Conservation (phyloP, 441 rosid species). For the Syzygium malaccense region DNA sequence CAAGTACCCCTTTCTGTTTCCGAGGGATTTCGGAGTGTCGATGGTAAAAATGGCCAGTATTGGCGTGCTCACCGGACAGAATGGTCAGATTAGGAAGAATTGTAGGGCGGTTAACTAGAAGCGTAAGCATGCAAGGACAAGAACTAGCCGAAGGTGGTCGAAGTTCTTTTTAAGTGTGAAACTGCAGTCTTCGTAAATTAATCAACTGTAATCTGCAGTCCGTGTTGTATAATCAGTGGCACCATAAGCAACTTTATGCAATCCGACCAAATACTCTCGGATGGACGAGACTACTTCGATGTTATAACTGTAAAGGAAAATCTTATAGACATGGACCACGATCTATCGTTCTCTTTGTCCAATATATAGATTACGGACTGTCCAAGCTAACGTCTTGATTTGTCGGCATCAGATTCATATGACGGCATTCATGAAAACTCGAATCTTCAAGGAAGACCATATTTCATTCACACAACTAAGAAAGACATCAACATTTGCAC, state of each 20-base stretch:
- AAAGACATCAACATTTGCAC: background rate
- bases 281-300: background rate
- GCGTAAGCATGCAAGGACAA: background rate
- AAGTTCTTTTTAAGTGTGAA: background rate
- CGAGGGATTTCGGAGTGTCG: constrained; percentile 41
- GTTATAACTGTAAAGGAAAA: background rate
- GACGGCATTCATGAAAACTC: background rate
- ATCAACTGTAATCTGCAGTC: background rate
- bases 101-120: constrained; percentile 48
- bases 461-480: background rate
- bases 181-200: background rate
- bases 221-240: background rate
- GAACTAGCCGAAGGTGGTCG: background rate
- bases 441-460: background rate
- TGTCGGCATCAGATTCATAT: background rate
- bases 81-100: constrained; percentile 58
- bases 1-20: constrained; percentile 40
- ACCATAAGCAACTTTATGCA: background rate
- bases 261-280: background rate
- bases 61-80: constrained; percentile 49
- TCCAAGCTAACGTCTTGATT: background rate
- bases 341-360: background rate
- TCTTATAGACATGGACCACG: background rate
- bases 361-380: background rate
- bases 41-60: constrained; percentile 58